Percentiles rank a stretch among this genome's conserved stretches.
phyloP scores from a whole-genome alignment of 352 stramenopile species.

The Phytopythium aichiense region DNA sequence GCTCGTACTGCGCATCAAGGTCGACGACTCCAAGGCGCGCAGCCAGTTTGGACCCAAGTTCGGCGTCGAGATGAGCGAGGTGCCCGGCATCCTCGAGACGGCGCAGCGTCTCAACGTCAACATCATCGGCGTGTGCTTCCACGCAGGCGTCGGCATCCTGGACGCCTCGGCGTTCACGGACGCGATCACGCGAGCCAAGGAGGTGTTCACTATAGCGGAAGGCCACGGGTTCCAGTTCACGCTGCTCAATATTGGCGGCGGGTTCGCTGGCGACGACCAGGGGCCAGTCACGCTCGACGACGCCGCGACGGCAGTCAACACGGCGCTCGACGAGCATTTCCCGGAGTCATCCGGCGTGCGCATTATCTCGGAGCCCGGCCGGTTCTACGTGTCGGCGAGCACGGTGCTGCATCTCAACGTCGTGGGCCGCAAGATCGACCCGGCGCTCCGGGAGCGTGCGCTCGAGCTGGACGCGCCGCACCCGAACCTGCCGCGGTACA shows the following conservation, averaged over 20 bases:
- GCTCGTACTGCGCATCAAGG: constrained; percentile 68
- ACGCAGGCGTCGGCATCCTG: constrained; percentile 83
- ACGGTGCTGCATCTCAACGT: constrained; percentile 77
- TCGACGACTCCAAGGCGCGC: constrained; percentile 84
- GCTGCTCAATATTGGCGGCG: constrained; percentile 86
- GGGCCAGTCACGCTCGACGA: constrained; percentile 41
- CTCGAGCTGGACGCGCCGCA: constrained; percentile 4
- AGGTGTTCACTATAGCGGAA: constrained; percentile 64
- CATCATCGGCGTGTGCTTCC: constrained; percentile 84
- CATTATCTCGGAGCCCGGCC: constrained; percentile 88
- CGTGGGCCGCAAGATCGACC: constrained; percentile 46
- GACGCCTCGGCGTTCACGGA: constrained; percentile 69
- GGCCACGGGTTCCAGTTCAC: constrained; percentile 52
- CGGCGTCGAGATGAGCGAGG: constrained; percentile 50
- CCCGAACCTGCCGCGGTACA: constrained; percentile 30
- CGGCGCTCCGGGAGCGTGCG: constrained; percentile 16
- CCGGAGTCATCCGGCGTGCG: constrained; percentile 34
- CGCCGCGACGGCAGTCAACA: constrained; percentile 35
- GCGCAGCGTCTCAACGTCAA: constrained; percentile 59
- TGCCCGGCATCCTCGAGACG: constrained; percentile 49
- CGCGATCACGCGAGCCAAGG: constrained; percentile 59
- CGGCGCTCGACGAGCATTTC: constrained; percentile 41
- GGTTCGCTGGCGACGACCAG: constrained; percentile 63
- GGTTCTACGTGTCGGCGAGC: constrained; percentile 78
- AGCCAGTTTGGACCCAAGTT: constrained; percentile 85